Evolutionary conservation across 495 filamentous ascomycete genomes (phyloP).

Genomic region (Tuber borchii): DNA sequence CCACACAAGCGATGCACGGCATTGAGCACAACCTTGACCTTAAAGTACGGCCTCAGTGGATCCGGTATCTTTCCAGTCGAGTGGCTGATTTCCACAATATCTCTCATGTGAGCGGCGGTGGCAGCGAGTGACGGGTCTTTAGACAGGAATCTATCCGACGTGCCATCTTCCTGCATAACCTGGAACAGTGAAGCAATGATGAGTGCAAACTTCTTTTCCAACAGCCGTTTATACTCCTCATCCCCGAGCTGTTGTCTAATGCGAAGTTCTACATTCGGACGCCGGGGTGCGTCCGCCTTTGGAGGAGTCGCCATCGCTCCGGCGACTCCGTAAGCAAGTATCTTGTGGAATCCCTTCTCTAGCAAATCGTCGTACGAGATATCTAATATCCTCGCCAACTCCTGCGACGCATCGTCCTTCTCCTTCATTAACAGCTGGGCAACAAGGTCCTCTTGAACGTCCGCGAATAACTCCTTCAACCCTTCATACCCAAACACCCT

Average conservation of each 20-base stretch:
- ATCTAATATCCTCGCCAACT: slow-evolving; percentile 55
- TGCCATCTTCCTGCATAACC: slow-evolving; percentile 63
- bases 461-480: slow-evolving; percentile 61
- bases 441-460: slow-evolving; percentile 71
- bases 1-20: slow-evolving; percentile 71
- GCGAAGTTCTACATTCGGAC: slow-evolving; percentile 56
- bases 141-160: slow-evolving; percentile 62
- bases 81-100: slow-evolving; percentile 59
- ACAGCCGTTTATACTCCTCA: slow-evolving; percentile 54
- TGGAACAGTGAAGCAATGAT: slow-evolving; percentile 69
- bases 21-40: slow-evolving; percentile 62
- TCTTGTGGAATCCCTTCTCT: slow-evolving; percentile 65
- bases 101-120: slow-evolving; percentile 56
- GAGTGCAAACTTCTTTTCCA: slow-evolving; percentile 63
- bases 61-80: slow-evolving; percentile 57
- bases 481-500: slow-evolving; percentile 69
- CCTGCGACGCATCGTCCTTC: slow-evolving; percentile 55
- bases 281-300: slow-evolving; percentile 49
- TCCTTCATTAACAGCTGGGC: slow-evolving; percentile 80
- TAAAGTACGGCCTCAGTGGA: slow-evolving; percentile 82
- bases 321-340: slow-evolving; percentile 75
- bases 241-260: slow-evolving; percentile 64
- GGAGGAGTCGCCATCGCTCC: slow-evolving; percentile 63
- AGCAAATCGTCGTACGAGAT: slow-evolving; percentile 54
- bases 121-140: slow-evolving; percentile 55